phyloP scores from a whole-genome alignment of 805 yeast genomes.

The Metschnikowia rubicola region DNA sequence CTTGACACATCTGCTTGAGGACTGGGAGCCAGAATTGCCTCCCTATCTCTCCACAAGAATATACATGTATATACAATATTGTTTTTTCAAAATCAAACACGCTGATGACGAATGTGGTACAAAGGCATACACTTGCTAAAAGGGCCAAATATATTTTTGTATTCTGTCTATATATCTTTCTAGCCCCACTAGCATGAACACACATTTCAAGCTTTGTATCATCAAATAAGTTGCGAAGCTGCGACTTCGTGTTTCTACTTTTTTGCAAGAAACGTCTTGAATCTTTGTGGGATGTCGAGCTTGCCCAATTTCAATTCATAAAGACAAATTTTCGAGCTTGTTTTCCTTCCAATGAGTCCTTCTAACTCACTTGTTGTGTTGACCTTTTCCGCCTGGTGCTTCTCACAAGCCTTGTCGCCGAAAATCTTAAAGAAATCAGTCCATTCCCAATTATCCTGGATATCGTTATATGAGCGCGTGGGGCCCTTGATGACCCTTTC shows the following conservation, averaged over 20 bases:
- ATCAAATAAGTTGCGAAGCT: too few relatives aligned
- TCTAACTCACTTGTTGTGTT: conserved; percentile 20
- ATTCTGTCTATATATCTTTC: too few relatives aligned
- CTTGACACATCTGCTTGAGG: too few relatives aligned
- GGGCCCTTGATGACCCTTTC: conserved; percentile 85
- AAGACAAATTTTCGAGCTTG: conserved; percentile 21
- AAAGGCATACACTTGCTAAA: too few relatives aligned
- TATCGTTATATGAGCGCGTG: conserved; percentile 71
- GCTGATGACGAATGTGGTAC: too few relatives aligned
- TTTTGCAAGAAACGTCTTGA: conserved; percentile 8
- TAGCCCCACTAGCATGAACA: conserved; percentile 1
- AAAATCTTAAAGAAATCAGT: conserved; percentile 62
- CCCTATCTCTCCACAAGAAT: too few relatives aligned
- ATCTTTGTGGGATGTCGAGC: conserved; percentile 24
- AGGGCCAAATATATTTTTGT: too few relatives aligned
- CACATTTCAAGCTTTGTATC: conserved; percentile 47
- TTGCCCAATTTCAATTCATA: conserved; percentile 25
- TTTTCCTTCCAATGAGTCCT: conserved; percentile 10
- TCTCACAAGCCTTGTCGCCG: conserved; percentile 40
- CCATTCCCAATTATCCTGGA: conserved; percentile 82
- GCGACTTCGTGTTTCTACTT: background rate
- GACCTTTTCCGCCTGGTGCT: conserved; percentile 20
- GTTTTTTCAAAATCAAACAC: too few relatives aligned
- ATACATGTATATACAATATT: too few relatives aligned
- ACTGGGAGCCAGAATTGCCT: too few relatives aligned